Base-by-base conservation (phyloP, 805 yeast species). In the Saccharomycopsis sp. region DNA sequence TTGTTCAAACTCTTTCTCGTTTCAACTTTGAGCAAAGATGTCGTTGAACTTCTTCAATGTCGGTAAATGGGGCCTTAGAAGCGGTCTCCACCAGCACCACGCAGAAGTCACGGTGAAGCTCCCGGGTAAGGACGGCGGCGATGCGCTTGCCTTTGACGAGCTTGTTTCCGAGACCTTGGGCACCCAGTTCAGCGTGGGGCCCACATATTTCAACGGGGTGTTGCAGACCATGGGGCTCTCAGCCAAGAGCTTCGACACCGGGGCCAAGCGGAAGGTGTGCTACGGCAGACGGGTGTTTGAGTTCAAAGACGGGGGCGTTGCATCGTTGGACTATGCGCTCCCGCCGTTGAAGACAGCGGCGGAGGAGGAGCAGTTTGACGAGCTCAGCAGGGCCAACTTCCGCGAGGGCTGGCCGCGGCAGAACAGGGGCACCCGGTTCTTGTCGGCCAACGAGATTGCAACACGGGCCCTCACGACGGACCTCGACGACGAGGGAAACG, bases 181-280 rank as follows among this genome's bases (percentile, higher is more conserved):
- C n/a, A n/a, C n/a, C n/a, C n/a, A n/a, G n/a, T 68, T 79, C 50
- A 61, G 29, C 12, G 6, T 62, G 80, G 55, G 71, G 75, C 47
- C 92, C 92, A 59, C 71, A 3, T 57, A 80, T 21, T 74, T 75
- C 57, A 76, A 76, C 45, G 95, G 95, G 18, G 70, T 80, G 42
- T 59, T 84, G 20, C 96, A 88, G 59, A 86, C 95, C 2, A 54
- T 80, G 55, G 77, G 74, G 53, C 74, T 88, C 34, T 71, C 79
- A 2, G 59, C 67, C 17, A 72, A 75, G 5, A 13, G 13, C 5
- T 38, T 43, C 29, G 68, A 68, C 42, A 69, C 70, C 43, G 63
- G 73, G n/a, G 61, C 63, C 31, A 58, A 59, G 21, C 80, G 78
- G 48, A 61, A 62, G 32, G 71, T 83, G 2, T 75, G 75, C 57